phyloP scores from a whole-genome alignment of 2,329 filamentous ascomycete genomes.

The Paramyrothecium roridum region DNA sequence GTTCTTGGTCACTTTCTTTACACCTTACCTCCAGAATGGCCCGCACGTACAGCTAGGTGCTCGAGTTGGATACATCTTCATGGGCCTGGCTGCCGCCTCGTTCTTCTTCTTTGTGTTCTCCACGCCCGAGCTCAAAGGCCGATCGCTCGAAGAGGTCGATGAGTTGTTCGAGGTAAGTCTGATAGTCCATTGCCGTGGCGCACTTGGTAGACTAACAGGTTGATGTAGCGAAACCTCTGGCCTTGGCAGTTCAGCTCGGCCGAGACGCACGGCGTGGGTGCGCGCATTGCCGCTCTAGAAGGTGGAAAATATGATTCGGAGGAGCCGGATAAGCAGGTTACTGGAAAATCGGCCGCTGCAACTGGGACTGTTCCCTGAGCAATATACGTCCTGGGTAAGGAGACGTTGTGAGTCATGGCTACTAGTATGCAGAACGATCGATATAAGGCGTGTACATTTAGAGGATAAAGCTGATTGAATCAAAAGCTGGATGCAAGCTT shows the following conservation, averaged over 20 bases:
- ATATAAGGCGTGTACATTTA: too few species aligned
- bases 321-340: background rate
- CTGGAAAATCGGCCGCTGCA: too few species aligned
- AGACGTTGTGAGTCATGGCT: too few species aligned
- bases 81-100: conserved; percentile 9
- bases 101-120: conserved; percentile 13
- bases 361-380: too few species aligned
- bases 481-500: too few species aligned
- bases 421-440: too few species aligned
- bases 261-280: conserved; percentile 2
- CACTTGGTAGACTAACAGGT: background rate
- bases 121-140: conserved; percentile 16
- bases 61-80: conserved; percentile 14
- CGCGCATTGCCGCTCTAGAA: conserved; percentile 1
- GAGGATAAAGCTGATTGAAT: too few species aligned
- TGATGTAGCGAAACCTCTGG: conserved; percentile 1
- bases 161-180: conserved; percentile 13
- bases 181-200: background rate
- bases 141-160: conserved; percentile 20
- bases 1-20: conserved; percentile 15
- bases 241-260: conserved; percentile 4
- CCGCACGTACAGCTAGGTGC: conserved; percentile 10
- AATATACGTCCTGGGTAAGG: too few species aligned
- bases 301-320: background rate
- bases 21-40: conserved; percentile 11